Percentiles rank a stretch among this genome's conserved stretches.
These are phyloP conservation scores for Novymonas esmeraldas DNA, from an alignment of 208 protist genomes.

Conservation along the genomic window DNA sequence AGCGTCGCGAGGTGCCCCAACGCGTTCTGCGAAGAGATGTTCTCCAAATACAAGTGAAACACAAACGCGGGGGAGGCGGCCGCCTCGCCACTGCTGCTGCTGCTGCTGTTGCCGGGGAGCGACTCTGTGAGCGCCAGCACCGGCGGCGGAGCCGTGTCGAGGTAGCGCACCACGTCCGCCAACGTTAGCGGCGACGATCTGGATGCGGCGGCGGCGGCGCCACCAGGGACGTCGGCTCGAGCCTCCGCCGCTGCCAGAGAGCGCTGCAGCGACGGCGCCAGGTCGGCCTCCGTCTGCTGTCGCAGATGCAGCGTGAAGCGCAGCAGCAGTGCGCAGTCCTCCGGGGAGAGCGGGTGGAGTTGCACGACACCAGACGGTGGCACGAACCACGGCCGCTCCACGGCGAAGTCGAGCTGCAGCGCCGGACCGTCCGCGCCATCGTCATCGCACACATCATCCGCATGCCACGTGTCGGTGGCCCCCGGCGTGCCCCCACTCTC, in stretches of 20 bases:
- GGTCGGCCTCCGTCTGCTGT: slow-evolving; percentile 40
- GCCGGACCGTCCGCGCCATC: slow-evolving; percentile 16
- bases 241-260: slow-evolving; percentile 29
- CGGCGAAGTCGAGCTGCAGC: slow-evolving; percentile 11
- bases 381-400: slow-evolving; percentile 63
- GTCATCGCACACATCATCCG: background rate
- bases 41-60: slow-evolving; percentile 83
- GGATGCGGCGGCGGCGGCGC: background rate
- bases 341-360: slow-evolving; percentile 43
- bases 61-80: slow-evolving; percentile 61
- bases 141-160: slow-evolving; percentile 70
- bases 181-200: slow-evolving; percentile 43
- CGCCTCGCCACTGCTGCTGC: background rate
- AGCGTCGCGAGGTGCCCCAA: slow-evolving; percentile 72
- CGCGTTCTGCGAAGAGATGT: slow-evolving; percentile 81
- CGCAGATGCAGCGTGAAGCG: slow-evolving; percentile 68
- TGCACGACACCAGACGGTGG: slow-evolving; percentile 51
- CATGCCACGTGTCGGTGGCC: background rate
- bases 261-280: slow-evolving; percentile 38
- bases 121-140: slow-evolving; percentile 75
- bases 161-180: slow-evolving; percentile 60
- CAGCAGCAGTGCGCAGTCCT: slow-evolving; percentile 54
- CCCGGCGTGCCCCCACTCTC: background rate
- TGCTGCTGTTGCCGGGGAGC: slow-evolving; percentile 3
- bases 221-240: too few species aligned